phyloP scores from a whole-genome alignment of 2,329 filamentous ascomycete genomes.

The Didymella sp. region DNA sequence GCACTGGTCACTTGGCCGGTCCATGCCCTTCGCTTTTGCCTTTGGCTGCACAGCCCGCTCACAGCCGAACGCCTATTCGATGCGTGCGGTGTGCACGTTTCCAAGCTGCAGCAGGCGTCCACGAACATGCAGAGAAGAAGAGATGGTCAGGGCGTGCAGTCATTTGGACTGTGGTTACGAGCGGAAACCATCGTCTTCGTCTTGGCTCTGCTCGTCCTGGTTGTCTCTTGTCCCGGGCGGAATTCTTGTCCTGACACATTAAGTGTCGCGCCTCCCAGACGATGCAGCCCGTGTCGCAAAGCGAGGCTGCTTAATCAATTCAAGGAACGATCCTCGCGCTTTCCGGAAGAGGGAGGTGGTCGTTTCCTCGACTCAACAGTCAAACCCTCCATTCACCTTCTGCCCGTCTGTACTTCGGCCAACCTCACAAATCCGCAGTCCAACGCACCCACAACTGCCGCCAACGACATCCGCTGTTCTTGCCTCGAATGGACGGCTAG shows the following conservation, averaged over 20 bases:
- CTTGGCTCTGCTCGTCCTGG: constrained; percentile 8
- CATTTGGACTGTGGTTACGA: constrained; percentile 9
- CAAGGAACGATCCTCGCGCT: constrained; percentile 8
- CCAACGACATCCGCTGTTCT: background rate
- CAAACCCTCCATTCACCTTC: background rate
- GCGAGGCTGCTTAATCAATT: constrained; percentile 5
- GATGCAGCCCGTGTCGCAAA: constrained; percentile 17
- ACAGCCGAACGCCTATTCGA: constrained; percentile 9
- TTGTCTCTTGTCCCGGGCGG: constrained; percentile 3
- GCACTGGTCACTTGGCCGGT: constrained; percentile 2
- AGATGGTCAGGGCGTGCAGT: constrained; percentile 15
- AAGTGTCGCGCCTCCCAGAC: constrained; percentile 12
- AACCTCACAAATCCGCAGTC: background rate
- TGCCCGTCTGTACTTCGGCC: background rate
- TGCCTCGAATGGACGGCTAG: background rate
- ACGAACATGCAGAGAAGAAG: constrained; percentile 6
- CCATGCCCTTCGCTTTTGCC: too few species aligned
- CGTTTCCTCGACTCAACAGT: constrained; percentile 7
- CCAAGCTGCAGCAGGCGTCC: constrained; percentile 7
- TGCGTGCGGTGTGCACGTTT: constrained; percentile 15
- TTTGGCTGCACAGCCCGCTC: background rate
- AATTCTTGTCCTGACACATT: constrained; percentile 18
- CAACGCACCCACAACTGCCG: background rate
- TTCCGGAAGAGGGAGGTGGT: constrained; percentile 18
- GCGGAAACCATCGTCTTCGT: constrained; percentile 16